Evolutionary conservation across 768 basidiomycete species (phyloP).

Genomic region (Gymnopilus dilepis): DNA sequence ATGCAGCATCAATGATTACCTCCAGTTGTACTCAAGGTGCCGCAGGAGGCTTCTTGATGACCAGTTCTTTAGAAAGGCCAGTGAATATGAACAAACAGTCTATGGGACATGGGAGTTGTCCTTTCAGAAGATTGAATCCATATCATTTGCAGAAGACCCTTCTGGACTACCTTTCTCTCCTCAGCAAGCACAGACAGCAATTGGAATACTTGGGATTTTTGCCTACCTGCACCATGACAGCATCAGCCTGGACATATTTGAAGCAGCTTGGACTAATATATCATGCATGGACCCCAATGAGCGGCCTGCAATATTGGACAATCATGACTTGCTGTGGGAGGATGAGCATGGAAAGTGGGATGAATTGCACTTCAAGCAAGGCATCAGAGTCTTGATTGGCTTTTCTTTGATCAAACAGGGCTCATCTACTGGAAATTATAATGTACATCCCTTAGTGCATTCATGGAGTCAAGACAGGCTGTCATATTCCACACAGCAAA

Average conservation of each 20-base stretch:
- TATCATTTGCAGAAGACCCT: not conserved
- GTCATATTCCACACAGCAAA: not conserved
- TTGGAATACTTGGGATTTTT: slow-evolving; percentile 22
- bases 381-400: slow-evolving; percentile 23
- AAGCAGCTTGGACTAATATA: slow-evolving; percentile 9
- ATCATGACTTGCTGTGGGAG: not conserved
- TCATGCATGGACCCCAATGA: no score
- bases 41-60: slow-evolving; percentile 16
- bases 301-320: not conserved
- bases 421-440: slow-evolving; percentile 1
- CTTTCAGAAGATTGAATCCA: slow-evolving; percentile 19
- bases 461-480: not conserved
- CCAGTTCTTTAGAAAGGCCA: slow-evolving; percentile 13
- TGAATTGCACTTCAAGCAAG: slow-evolving; percentile 16
- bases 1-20: slow-evolving; percentile 20
- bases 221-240: slow-evolving; percentile 26
- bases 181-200: slow-evolving; percentile 20
- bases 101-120: slow-evolving; percentile 28
- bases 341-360: slow-evolving; percentile 17
- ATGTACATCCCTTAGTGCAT: slow-evolving; percentile 6
- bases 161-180: not conserved
- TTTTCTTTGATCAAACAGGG: slow-evolving; percentile 24
- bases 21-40: slow-evolving; percentile 12
- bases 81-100: slow-evolving; percentile 21
- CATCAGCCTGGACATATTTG: slow-evolving; percentile 21